Conservation (phyloP, 495 filamentous ascomycete species). For the Penicillium simplicissimum region DNA sequence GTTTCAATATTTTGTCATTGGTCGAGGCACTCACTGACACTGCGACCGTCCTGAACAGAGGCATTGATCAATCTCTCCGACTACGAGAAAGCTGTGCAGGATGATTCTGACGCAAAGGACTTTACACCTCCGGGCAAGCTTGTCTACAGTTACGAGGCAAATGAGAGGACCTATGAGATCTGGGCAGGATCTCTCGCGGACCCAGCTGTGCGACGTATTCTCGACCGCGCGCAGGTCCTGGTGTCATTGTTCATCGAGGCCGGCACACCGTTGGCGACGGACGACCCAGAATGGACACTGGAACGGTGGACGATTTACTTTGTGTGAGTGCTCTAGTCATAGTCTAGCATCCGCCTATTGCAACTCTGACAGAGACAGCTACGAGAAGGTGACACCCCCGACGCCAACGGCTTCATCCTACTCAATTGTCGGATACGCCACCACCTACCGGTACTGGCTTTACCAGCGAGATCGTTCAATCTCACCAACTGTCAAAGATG, state of each 20-base stretch:
- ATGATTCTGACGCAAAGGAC: conserved; percentile 50
- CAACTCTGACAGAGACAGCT: conserved; percentile 42
- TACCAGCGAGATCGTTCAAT: conserved; percentile 35
- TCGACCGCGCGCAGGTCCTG: conserved; percentile 78
- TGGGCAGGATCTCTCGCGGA: conserved; percentile 61
- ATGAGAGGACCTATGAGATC: conserved; percentile 57
- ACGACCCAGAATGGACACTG: conserved; percentile 72
- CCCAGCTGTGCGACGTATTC: conserved; percentile 58
- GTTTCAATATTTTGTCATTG: conserved; percentile 8
- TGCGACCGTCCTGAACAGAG: conserved; percentile 39
- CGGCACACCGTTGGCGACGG: conserved; percentile 67
- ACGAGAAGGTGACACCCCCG: conserved; percentile 61
- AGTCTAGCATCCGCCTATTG: not conserved
- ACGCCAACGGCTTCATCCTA: conserved; percentile 57
- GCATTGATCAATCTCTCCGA: conserved; percentile 61
- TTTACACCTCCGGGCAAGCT: conserved; percentile 64
- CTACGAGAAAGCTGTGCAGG: conserved; percentile 59
- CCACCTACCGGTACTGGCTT: conserved; percentile 76
- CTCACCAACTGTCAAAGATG: conserved; percentile 35
- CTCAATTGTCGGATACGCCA: conserved; percentile 80
- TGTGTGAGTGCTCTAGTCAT: conserved; percentile 41
- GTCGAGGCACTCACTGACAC: not conserved
- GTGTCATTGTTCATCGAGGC: conserved; percentile 92
- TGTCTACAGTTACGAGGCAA: conserved; percentile 50
- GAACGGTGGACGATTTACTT: conserved; percentile 89